Base-by-base conservation (phyloP, 2,329 filamentous ascomycete genomes). In the Chalaropsis thielavioides region DNA sequence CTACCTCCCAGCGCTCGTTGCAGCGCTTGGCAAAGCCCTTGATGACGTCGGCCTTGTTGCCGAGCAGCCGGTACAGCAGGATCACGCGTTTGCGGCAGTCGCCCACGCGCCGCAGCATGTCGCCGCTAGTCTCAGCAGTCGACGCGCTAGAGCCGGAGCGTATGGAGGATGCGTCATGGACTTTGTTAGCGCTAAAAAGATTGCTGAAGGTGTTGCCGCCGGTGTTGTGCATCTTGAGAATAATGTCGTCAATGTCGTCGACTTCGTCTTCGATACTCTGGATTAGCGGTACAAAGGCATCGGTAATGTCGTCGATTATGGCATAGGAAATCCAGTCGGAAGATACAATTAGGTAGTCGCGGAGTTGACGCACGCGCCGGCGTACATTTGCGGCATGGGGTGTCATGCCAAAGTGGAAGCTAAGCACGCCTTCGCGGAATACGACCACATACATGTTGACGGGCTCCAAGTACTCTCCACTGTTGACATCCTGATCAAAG, bases 311-410 rank as follows among this genome's bases (percentile, higher is more conserved):
- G 75, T 99, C 94, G 68, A 97, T 96, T 69, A 96, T 88, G 60
- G 92, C 94, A 72, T 99, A 99, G 7, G 90, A 95, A 70, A 99
- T 96, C 94, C 94, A 99, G 74, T 99, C 94, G 0, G 92, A 90
- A 59, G 89, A 92, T 13, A 97, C 79, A 54, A 95, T 89, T 70
- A 97, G 82, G 74, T 95, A 99, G 74, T 99, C 94, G 69, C 89
- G 89, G 59, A 99, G 77, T 74, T 99, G 94, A 11, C 94, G 88
- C 71, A 99, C 92, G 41, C 94, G 86, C 58, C 94, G 85, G 24
- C 94, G 89, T 27, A 99, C 94, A 70, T 99, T 99, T 72, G 94
- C 92, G 1, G 92, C 89, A 74, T 99, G 94, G 10, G 94, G 94
- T 6, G 90, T 96, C 76, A 92, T 86, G n/a, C 88, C 92, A 75